Evolutionary conservation across 768 basidiomycete genomes (phyloP), one percentile per base, ranked within the genome.

Genomic region (Cytidiella melzeri): DNA sequence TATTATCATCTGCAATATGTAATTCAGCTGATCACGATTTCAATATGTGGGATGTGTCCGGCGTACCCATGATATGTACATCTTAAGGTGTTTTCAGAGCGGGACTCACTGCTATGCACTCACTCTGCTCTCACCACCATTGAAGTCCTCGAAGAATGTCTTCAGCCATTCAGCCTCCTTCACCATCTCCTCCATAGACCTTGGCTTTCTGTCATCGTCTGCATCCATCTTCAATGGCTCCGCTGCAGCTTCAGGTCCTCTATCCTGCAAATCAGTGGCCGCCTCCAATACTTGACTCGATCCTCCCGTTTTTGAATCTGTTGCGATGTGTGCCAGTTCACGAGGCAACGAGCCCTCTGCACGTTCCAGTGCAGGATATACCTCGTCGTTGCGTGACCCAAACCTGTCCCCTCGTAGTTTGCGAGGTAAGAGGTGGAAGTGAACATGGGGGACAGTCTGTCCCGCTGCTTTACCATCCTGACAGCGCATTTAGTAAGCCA

Each of bases 381-480:
- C 65, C n/a, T 79, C 79, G 63, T 91, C 87, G 57, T 81, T 85
- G 47, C 68, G 69, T 11, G 56, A 46, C 11, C 78, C 71, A 61
- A 88, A 91, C 19, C 67, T 70, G 65, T 91, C 88, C 10, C 83
- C 84, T 41, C 70, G 72, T 26, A 75, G 69, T 60, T 83, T 83
- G 2, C 95, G 81, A 19, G 96, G 96, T 4, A 99, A 68, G 24
- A 98, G 67, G 63, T 99, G 96, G 57, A 96, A 86, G 67, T 99
- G 96, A n/a, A 97, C 91, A 61, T 98, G 96, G 1, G 90, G 82
- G n/a, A 92, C 80, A 4, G 76, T 77, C 66, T 87, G 84, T 0
- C 92, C 93, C 1, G 93, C 88, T 12, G 87, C 88, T 53, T 74
- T 76, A 11, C 94, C 93, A 60, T 97, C 92, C 89, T 92, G 58